A percentile compares a stretch with the other conserved stretches of the same genome.
Conservation (phyloP, 768 basidiomycete genomes). For the Hortiboletus campestris region DNA sequence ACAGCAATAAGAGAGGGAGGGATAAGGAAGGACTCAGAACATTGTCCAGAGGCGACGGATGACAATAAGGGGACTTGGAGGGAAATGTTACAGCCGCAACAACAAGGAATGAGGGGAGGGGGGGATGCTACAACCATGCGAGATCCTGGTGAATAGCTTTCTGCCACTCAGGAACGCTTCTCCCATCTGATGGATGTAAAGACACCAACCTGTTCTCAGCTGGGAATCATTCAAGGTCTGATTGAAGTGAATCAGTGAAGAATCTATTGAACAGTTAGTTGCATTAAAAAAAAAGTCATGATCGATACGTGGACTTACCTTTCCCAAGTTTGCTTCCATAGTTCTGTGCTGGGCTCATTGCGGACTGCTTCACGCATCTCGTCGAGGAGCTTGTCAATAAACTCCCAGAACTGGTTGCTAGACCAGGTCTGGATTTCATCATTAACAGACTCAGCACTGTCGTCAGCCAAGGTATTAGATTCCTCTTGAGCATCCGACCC, state of each 20-base stretch:
- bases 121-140: too few relatives aligned
- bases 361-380: not conserved
- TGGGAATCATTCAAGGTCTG: not conserved
- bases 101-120: too few relatives aligned
- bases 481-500: not conserved
- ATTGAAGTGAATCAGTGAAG: not conserved
- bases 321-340: not conserved
- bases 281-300: not conserved
- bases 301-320: not conserved
- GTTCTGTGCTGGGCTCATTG: not conserved
- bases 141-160: not conserved
- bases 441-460: not conserved
- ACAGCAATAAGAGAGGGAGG: too few relatives aligned
- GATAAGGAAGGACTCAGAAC: too few relatives aligned
- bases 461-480: not conserved
- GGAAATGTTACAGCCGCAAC: too few relatives aligned
- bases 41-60: too few relatives aligned
- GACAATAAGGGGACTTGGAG: too few relatives aligned
- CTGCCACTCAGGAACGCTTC: not conserved
- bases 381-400: not conserved
- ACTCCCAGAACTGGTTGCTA: not conserved
- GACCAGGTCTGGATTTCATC: not conserved
- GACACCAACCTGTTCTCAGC: not conserved
- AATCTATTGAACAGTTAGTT: not conserved
- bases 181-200: not conserved